A percentile compares a stretch with the other conserved stretches of the same genome.
Conservation (phyloP, 345 rosid species). For the Physaria fendleri region DNA sequence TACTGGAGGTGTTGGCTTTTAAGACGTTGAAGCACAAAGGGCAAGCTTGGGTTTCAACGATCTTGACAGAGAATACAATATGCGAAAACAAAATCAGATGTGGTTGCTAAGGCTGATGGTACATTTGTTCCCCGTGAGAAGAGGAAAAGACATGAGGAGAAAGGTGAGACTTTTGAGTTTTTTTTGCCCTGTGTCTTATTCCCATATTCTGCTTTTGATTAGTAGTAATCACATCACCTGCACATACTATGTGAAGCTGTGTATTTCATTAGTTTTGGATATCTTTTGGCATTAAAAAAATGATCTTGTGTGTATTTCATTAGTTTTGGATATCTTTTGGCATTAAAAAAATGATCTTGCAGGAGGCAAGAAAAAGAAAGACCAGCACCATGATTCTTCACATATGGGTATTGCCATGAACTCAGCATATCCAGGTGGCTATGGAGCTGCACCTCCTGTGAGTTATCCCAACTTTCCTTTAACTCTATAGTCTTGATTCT, state of each 20-base stretch:
- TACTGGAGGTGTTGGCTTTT: slow-evolving; percentile 82
- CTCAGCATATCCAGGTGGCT: slow-evolving; percentile 64
- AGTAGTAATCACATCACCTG: background rate
- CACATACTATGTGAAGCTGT: background rate
- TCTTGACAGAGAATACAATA: slow-evolving; percentile 74
- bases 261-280: background rate
- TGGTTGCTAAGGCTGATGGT: slow-evolving; percentile 93
- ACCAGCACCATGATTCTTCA: slow-evolving; percentile 67
- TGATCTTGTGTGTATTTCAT: background rate
- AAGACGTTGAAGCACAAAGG: slow-evolving; percentile 98
- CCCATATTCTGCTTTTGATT: background rate
- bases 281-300: too few relatives aligned
- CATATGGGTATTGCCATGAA: slow-evolving; percentile 47
- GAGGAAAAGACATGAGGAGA: slow-evolving; percentile 88
- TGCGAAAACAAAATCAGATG: slow-evolving; percentile 91
- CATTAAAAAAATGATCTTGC: too few relatives aligned
- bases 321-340: background rate
- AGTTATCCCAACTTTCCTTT: slow-evolving; percentile 18
- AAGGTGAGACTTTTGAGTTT: slow-evolving; percentile 39
- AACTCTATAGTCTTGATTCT: background rate
- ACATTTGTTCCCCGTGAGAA: slow-evolving; percentile 96
- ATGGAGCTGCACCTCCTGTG: slow-evolving; percentile 85
- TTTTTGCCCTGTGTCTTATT: background rate
- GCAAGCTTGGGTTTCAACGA: slow-evolving; percentile 74
- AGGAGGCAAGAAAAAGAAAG: slow-evolving; percentile 78